phyloP scores from a whole-genome alignment of 805 yeast genomes.

The Starmera amethionina region DNA sequence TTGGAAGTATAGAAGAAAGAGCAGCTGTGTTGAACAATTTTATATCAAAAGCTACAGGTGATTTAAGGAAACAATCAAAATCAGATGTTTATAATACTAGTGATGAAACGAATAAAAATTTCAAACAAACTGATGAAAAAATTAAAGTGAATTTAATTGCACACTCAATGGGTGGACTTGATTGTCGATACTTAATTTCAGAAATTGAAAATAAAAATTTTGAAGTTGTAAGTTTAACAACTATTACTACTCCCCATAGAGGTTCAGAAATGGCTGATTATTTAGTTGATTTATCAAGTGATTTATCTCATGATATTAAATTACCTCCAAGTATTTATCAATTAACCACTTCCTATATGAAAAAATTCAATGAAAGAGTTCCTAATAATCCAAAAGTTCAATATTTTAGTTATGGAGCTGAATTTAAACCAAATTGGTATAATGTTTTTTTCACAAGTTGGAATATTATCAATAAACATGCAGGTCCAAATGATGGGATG shows the following conservation, averaged over 20 bases:
- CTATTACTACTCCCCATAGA: conserved; percentile 81
- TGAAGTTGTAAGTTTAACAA: conserved; percentile 66
- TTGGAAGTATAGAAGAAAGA: conserved; percentile 63
- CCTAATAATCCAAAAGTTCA: conserved; percentile 49
- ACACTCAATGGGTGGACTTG: conserved; percentile 94
- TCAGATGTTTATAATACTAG: conserved; percentile 16
- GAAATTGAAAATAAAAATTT: conserved; percentile 35
- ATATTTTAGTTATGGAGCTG: conserved; percentile 81
- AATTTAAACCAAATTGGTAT: conserved; percentile 50
- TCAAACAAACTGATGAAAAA: conserved; percentile 17
- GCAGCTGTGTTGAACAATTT: conserved; percentile 47
- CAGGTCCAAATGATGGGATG: conserved; percentile 74
- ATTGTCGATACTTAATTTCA: conserved; percentile 67
- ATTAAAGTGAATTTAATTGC: conserved; percentile 66
- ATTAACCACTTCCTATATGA: conserved; percentile 47
- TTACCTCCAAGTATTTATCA: conserved; percentile 46
- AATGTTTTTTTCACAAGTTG: conserved; percentile 57
- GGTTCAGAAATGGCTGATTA: conserved; percentile 82
- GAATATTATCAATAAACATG: conserved; percentile 38
- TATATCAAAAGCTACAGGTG: conserved; percentile 24
- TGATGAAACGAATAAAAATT: conserved; percentile 1
- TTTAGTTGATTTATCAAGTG: conserved; percentile 27
- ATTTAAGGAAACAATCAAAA: conserved; percentile 11
- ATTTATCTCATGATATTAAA: conserved; percentile 8
- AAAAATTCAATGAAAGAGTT: conserved; percentile 41